Conservation (phyloP, 106 monocot genomes). For the Cymbidium sinense region DNA sequence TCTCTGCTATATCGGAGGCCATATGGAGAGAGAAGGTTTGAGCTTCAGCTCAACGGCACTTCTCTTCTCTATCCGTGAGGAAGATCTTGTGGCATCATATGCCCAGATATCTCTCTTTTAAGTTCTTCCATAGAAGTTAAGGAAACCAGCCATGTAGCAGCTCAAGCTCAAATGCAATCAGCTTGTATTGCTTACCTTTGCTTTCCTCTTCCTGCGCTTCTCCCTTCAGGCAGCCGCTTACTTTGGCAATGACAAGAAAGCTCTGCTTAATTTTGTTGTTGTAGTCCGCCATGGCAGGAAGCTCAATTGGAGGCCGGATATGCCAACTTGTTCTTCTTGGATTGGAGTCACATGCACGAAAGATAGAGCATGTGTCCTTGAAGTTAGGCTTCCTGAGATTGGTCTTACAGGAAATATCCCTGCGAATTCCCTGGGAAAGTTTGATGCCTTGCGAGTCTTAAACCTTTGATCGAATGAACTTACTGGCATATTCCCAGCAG, state of each 20-base stretch:
- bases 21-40: no score
- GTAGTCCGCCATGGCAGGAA: constrained; percentile 51
- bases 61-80: no score
- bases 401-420: constrained; percentile 72
- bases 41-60: no score
- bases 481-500: constrained; percentile 48
- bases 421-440: constrained; percentile 58
- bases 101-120: no score
- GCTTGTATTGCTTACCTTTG: no score
- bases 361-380: no score
- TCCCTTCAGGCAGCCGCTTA: constrained; percentile 26
- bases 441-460: constrained; percentile 63
- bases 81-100: no score
- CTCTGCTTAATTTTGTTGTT: constrained; percentile 62
- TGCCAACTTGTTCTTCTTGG: constrained; percentile 75
- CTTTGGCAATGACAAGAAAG: constrained; percentile 58
- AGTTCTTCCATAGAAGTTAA: neutral
- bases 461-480: constrained; percentile 85
- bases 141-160: constrained; percentile 23
- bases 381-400: no score
- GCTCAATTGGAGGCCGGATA: constrained; percentile 59
- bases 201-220: constrained; percentile 25
- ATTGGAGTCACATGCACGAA: constrained; percentile 60
- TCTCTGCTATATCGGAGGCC: no score
- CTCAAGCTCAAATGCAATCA: constrained; percentile 24